phyloP scores from a whole-genome alignment of 1,284 basidiomycete species.

The Tilletia setariae region DNA sequence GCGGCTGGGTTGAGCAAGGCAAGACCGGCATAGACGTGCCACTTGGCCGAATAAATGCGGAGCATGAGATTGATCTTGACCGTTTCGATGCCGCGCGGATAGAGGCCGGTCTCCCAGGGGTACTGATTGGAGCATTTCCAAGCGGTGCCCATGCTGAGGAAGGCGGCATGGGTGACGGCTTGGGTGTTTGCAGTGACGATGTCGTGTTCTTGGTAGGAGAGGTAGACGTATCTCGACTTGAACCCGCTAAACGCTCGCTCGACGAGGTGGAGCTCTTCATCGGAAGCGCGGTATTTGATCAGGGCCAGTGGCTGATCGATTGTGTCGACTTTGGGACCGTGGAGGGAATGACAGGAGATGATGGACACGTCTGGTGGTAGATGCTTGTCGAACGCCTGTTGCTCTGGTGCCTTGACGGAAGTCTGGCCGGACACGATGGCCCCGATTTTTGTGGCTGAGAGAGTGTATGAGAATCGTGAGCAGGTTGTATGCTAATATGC shows the following conservation, averaged over 20 bases:
- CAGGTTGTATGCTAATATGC: background rate
- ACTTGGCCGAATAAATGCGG: conserved; percentile 93
- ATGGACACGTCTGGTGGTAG: conserved; percentile 83
- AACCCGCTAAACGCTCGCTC: conserved; percentile 81
- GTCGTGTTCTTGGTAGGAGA: conserved; percentile 94
- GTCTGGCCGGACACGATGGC: conserved; percentile 94
- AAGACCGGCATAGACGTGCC: conserved; percentile 98
- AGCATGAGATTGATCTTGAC: conserved; percentile 90
- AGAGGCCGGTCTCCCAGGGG: conserved; percentile 89
- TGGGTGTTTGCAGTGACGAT: conserved; percentile 95
- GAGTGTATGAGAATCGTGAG: conserved; percentile 17
- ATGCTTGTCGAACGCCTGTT: conserved; percentile 80
- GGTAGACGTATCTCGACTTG: conserved; percentile 76
- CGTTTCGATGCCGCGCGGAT: conserved; percentile 96
- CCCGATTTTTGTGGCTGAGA: conserved; percentile 79
- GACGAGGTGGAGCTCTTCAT: conserved; percentile 71
- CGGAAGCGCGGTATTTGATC: conserved; percentile 79
- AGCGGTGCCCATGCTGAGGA: conserved; percentile 96
- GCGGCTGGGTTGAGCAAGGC: conserved; percentile 96
- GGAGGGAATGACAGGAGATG: conserved; percentile 88
- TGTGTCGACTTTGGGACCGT: conserved; percentile 86
- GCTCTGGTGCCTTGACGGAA: conserved; percentile 93
- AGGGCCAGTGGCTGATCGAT: conserved; percentile 89
- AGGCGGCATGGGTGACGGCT: conserved; percentile 95
- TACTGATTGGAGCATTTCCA: conserved; percentile 77